A percentile compares a stretch with the other conserved stretches of the same genome.
Evolutionary conservation across 2,329 filamentous ascomycete species (phyloP).

Genomic region (Chaetomiaceae sp.): DNA sequence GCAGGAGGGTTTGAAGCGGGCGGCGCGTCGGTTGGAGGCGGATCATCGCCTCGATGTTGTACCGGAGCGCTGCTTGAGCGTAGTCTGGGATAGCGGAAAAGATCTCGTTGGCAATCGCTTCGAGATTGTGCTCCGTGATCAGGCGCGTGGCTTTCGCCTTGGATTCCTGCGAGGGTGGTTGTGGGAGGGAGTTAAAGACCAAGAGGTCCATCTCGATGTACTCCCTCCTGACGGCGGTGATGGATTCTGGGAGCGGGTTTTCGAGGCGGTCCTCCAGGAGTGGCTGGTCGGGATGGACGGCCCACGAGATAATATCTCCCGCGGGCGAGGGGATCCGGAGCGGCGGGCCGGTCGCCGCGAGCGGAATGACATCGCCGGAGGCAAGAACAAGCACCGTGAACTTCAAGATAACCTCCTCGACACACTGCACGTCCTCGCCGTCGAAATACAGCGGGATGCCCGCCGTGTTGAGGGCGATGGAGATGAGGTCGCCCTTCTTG

Average conservation of each 20-base stretch:
- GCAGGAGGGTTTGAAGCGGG: neutral
- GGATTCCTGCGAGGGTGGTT: neutral
- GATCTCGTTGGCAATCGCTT: neutral
- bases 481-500: constrained; percentile 22
- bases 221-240: constrained; percentile 17
- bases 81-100: neutral
- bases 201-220: constrained; percentile 27
- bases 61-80: neutral
- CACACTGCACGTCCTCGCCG: constrained; percentile 1
- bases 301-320: constrained; percentile 15
- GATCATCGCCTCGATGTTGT: neutral
- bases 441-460: constrained; percentile 22
- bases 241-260: constrained; percentile 1
- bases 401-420: constrained; percentile 22
- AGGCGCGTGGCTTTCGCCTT: constrained; percentile 4
- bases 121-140: constrained; percentile 8
- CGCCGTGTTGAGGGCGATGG: constrained; percentile 27
- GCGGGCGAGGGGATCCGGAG: constrained; percentile 3
- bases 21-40: neutral
- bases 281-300: constrained; percentile 4
- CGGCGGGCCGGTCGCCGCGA: constrained; percentile 7
- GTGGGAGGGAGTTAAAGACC: constrained; percentile 12
- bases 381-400: constrained; percentile 22
- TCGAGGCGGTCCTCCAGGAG: too few species aligned
- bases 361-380: constrained; percentile 18